Base-by-base conservation (phyloP, 192 early-diverging fungal genomes). In the Umbelopsis sp. region DNA sequence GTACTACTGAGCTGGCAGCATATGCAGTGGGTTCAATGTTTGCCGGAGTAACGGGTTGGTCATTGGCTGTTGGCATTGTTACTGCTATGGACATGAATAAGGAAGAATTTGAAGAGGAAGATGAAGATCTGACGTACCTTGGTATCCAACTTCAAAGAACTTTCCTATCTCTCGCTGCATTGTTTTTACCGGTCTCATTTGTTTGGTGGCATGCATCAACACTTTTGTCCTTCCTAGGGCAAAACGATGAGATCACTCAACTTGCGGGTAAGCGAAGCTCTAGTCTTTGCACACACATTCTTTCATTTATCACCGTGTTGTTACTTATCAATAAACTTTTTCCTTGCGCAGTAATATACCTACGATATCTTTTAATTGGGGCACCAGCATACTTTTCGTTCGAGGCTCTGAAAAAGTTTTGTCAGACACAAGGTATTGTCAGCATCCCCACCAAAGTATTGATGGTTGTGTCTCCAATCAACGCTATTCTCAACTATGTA, bases 341-440 rank as follows among this genome's bases (percentile, higher is more conserved):
- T 49, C 43, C 43, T 49, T 3, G 2, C n/a, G 14, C 89, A 50
- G 83, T 89, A 9, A 41, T 79, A 54, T 98, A 89, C 74, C 68
- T 78, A 21, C 76, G 84, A 3, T 89, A 84, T 26, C 81, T 91
- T 41, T 74, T 96, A 45, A 79, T 91, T 2, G 93, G 94, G 0
- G 85, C 90, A 31, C 87, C 91, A 26, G 91, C 94, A 1, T 89
- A 83, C 78, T 77, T 97, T 75, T 80, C 84, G 25, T 91, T 92
- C 84, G 95, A 97, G 66, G 92, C 91, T 74, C 72, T 95, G 49
- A 93, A 94, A 77, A 87, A 94, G 70, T 97, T 84, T 72, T 79
- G 96, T 17, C 92, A 96, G 72, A 88, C 91, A 0, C 97, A 97
- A 82, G 95, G 91, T 52, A 90, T 91, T 72, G 95, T 97, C 96